Conservation (phyloP, 2,329 filamentous ascomycete species). For the Trichoderma arundinaceum region DNA sequence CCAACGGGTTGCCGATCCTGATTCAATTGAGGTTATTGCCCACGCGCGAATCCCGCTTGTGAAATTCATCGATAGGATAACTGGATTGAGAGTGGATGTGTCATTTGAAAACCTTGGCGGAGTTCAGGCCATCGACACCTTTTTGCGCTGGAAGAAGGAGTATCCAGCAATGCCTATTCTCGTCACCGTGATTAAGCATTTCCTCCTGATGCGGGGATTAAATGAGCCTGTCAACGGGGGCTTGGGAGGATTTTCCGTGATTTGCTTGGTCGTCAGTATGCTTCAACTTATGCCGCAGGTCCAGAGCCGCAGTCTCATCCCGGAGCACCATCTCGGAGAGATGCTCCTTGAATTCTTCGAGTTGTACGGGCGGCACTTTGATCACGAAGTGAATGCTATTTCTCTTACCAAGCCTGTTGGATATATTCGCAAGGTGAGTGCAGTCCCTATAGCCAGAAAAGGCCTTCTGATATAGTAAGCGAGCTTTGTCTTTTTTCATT, state of each 20-base stretch:
- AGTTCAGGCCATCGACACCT: slow-evolving; percentile 78
- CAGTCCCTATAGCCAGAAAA: neutral
- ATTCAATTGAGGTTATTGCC: slow-evolving; percentile 70
- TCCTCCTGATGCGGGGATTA: slow-evolving; percentile 83
- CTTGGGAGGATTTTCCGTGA: slow-evolving; percentile 91
- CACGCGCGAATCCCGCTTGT: slow-evolving; percentile 87
- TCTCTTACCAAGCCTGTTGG: slow-evolving; percentile 71
- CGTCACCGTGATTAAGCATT: slow-evolving; percentile 90
- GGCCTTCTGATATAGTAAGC: too few species aligned
- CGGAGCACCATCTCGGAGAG: slow-evolving; percentile 74
- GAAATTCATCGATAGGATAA: slow-evolving; percentile 82
- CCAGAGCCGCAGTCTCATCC: slow-evolving; percentile 63
- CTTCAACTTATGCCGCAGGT: slow-evolving; percentile 78
- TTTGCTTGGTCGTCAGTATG: slow-evolving; percentile 89
- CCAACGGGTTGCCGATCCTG: slow-evolving; percentile 61
- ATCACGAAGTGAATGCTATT: slow-evolving; percentile 73
- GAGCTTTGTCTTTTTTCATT: neutral
- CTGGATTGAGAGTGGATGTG: slow-evolving; percentile 84
- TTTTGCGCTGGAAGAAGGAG: slow-evolving; percentile 75
- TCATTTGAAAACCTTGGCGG: slow-evolving; percentile 94
- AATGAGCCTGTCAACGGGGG: slow-evolving; percentile 93
- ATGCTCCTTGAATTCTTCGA: slow-evolving; percentile 87
- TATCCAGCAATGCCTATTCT: slow-evolving; percentile 87
- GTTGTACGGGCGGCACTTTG: slow-evolving; percentile 84
- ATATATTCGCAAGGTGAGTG: slow-evolving; percentile 75